Base-by-base conservation (phyloP, 2,329 filamentous ascomycete species). In the Hymenoscyphus linearis region DNA sequence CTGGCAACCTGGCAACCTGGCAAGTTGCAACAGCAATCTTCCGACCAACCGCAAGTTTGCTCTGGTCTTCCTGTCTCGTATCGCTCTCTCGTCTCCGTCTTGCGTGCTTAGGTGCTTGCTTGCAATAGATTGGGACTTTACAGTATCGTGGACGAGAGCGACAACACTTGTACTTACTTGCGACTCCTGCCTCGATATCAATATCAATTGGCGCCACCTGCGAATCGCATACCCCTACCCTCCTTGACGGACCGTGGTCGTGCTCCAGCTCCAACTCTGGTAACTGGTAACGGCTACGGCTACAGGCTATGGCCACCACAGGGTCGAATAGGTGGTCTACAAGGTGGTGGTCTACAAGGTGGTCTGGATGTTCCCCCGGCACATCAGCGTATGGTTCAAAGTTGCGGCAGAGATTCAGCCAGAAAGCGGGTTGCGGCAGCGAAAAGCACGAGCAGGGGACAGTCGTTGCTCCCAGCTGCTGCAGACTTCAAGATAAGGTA, bases 381-480 rank as follows among this genome's bases (percentile, higher is more conserved):
- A 34, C 55, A 57, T 56, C 53, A 55, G 61, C 55, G 58, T 57
- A 62, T 62, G 44, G 58, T 44, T 34, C 58, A 55, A 31, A 25
- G 36, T 50, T 25, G 44, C 44, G 25, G 44, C 9, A 27, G 52
- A 56, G 50, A 59, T 63, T 63, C 59, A 61, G 61, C 59, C 61
- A 63, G 54, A 60, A 63, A 55, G 50, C 37, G 36, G 13, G 55
- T 27, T 57, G 34, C 35, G n/a, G 40, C 26, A 44, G 44, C 56
- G 26, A 36, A 10, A 57, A 36, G 55, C 27, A 57, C 4, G 25
- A 57, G 37, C 55, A 57, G 18, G 55, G 22, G 22, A 37, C 53
- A 18, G 14, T 26, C 2, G 53, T 14, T 31, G 35, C 22, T 36
- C 25, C 31, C 31, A 31, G 31, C 2, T 13, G 44, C n/a, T 22